Evolutionary conservation across 306 rosid species (phyloP), one percentile per base, ranked within the genome.

Genomic region (Quercus engelmannii): DNA sequence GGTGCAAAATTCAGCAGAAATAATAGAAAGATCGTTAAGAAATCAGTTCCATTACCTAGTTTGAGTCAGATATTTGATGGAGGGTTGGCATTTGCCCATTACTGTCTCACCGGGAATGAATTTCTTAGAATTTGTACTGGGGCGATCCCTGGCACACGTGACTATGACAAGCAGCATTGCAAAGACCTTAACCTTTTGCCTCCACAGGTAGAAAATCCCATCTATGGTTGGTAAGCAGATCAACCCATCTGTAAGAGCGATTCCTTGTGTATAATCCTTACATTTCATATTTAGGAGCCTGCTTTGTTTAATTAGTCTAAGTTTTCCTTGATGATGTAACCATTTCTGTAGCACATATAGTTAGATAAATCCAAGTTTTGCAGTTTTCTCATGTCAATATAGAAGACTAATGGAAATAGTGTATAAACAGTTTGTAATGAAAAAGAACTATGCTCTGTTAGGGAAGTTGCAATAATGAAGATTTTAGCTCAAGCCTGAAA

Each of bases 1-100:
- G 82, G 81, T 28, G 71, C 78, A 26, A 82, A 83, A 57, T 64
- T 84, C 10, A 71, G 79, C 64, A 46, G n/a, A 46, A 26, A 81
- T 43, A 77, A 80, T 23, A 30, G 89, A 72, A 88, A 74, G 80
- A 73, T 31, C 5, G 76, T 87, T 25, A 68, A 74, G 30, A 87
- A 83, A 75, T 91, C 98, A 6, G 83, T 59, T 5, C 88, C 98
- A 20, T 51, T 88, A 85, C 96, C 94, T 21, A 83, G 81, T 79
- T 79, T 95, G 86, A 61, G 92, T 12, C 87, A 78, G 33, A 35
- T 89, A 65, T 92, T 89, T 4, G 98, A 95, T 75, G 98, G 99
- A 57, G 96, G 99, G 79, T 84, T 95, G 83, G 98, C 99, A 69
- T 93, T 95, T 73, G 96, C 97, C 80, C 99, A 95, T 83, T 83